Evolutionary conservation across 345 rosid genomes (phyloP), one percentile per base, ranked within the genome.

Genomic region (Hibiscus mutabilis): DNA sequence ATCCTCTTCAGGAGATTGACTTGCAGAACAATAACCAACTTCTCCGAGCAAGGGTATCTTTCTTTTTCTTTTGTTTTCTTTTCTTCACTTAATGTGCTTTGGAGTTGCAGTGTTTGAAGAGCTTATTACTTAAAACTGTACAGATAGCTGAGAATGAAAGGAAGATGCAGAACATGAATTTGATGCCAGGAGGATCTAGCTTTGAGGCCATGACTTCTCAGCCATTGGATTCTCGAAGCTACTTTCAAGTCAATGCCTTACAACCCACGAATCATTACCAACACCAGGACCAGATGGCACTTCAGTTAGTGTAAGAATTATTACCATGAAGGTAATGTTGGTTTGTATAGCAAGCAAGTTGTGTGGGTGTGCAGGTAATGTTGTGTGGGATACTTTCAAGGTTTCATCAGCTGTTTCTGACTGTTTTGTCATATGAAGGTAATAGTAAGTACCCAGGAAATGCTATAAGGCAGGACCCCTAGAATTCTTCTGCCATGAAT

Each of bases 1-100:
- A n/a, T 60, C 4, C 55, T 2, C n/a, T 72, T 75, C 83, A 92
- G 99, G 99, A 95, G 83, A 82, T 88, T 69, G 99, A 95, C 71
- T 86, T 95, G 90, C 96, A 95, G 79, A 92, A 86, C 79, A 90
- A 81, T 72, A 95, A 95, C 82, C 98, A 95, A 80, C 82, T 88
- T 74, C 99, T 95, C 66, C 92, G 98, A 71, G 89, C 97, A 13
- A 92, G 89, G 98, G 99, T 95, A n/a, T 66, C 1, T 15, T 4
- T 31, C 5, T 31, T 6, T 52, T 13, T 55, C 14, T 55, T 1
- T 55, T 5, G 9, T 1, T 55, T 55, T 19, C 4, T 55, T 55
- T 55, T 8, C 59, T 55, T 19, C 3, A 19, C 12, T 19, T 8
- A 6, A 4, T 47, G 52, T 13, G 1, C 52, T 53, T 40, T 40